Evolutionary conservation across 306 rosid genomes (phyloP), one percentile per base, ranked within the genome.

Genomic region (Nissolia schottii): DNA sequence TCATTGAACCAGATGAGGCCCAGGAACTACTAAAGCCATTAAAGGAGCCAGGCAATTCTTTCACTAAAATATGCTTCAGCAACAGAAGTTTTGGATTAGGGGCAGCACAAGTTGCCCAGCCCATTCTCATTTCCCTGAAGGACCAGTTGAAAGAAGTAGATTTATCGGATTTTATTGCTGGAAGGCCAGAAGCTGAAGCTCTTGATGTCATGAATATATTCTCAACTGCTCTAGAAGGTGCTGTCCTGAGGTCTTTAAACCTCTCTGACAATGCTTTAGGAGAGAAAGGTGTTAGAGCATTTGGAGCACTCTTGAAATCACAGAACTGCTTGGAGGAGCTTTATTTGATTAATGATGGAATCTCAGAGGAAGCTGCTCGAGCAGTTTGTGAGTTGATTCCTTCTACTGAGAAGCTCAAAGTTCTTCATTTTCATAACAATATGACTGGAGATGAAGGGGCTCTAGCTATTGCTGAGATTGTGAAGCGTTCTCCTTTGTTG

Each of bases 401-500:
- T 71, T 90, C 87, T 16, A 90, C 89, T 1, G 92, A 90, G 78
- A 88, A 88, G 75, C 97, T 93, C 73, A 82, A 75, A 74, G 74
- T 90, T 48, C 90, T 93, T 55, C 93, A 90, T 38, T 88, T 88
- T 77, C 93, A 93, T 76, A 93, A 85, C 57, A 93, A 93, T 40
- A 90, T 87, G 95, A 93, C 98, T 1, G 92, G 97, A 56, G 90
- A 90, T 73, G 88, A 90, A 81, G 95, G 96, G 31, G 97, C 93
- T 16, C 32, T 79, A 48, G 90, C 98, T 43, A 87, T 88, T n/a
- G 69, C 93, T 1, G 80, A 88, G 81, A 79, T 93, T 51, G 91
- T 93, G 69, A 85, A 88, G 80, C 84, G 20, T 18, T 90, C 91
- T 81, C 85, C 96, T 71, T 70, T 34, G 8, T 69, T 93, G 87